Percentiles rank a stretch among this genome's conserved stretches.
Conservation (phyloP, 305 asterid genomes). For the Plantago lanceolata region DNA sequence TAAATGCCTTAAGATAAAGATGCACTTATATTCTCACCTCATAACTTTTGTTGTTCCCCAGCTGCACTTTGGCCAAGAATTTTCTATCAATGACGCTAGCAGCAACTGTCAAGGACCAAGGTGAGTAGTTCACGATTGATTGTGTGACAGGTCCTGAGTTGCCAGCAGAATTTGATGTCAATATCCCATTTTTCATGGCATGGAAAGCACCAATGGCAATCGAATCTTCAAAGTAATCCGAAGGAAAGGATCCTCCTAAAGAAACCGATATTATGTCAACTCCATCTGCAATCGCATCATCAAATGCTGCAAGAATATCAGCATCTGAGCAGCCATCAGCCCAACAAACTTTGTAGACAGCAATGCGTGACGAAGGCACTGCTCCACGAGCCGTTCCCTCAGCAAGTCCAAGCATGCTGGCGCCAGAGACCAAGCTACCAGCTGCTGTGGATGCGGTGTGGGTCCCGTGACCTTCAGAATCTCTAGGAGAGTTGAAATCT, state of each 20-base stretch:
- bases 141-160: conserved; percentile 44
- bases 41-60: conserved; percentile 42
- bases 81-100: conserved; percentile 55
- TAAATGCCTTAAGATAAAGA: not conserved
- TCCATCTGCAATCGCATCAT: conserved; percentile 76
- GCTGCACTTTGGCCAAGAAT: conserved; percentile 32
- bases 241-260: conserved; percentile 41
- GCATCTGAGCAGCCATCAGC: conserved; percentile 44
- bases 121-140: conserved; percentile 39
- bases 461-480: conserved; percentile 60
- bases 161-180: conserved; percentile 63
- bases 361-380: conserved; percentile 61
- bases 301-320: conserved; percentile 71
- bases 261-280: conserved; percentile 67
- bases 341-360: conserved; percentile 73
- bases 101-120: conserved; percentile 68
- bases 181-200: conserved; percentile 57
- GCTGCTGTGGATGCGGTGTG: conserved; percentile 74
- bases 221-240: conserved; percentile 50
- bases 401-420: conserved; percentile 45
- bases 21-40: conserved; percentile 29
- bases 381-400: conserved; percentile 65
- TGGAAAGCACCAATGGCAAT: conserved; percentile 72
- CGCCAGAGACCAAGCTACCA: conserved; percentile 38
- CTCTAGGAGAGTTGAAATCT: conserved; percentile 57